A percentile compares a stretch with the other conserved stretches of the same genome.
These are phyloP conservation scores for Trichocladium uniseriatum DNA, from an alignment of 495 filamentous ascomycete genomes.

Conservation along the genomic window DNA sequence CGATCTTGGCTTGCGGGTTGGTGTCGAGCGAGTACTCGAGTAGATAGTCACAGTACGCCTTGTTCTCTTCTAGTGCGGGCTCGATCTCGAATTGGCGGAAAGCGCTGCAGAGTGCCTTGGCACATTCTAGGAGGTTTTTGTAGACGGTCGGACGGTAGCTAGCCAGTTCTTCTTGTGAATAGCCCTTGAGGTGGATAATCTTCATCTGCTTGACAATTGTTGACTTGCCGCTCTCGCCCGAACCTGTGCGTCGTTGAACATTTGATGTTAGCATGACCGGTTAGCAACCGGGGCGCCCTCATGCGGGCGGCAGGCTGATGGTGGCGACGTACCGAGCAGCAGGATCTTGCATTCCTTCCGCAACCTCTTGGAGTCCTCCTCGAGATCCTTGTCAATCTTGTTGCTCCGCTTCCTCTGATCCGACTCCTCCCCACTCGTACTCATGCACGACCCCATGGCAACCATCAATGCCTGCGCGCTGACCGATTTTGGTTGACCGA, in stretches of 20 bases:
- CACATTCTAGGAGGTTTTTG: constrained; percentile 95
- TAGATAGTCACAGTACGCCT: constrained; percentile 66
- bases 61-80: constrained; percentile 58
- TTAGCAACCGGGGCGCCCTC: constrained; percentile 8
- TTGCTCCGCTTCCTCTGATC: constrained; percentile 93
- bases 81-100: constrained; percentile 83
- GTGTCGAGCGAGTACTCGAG: constrained; percentile 82
- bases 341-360: constrained; percentile 98
- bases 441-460: constrained; percentile 87
- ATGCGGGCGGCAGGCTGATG: background rate
- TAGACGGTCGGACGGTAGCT: constrained; percentile 93
- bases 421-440: constrained; percentile 65
- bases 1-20: constrained; percentile 73
- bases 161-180: constrained; percentile 80
- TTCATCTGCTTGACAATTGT: constrained; percentile 99
- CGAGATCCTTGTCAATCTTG: constrained; percentile 81
- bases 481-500: constrained; percentile 2
- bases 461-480: constrained; percentile 14
- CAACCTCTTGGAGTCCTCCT: constrained; percentile 85
- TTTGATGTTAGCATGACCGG: background rate
- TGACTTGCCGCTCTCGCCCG: constrained; percentile 96
- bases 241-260: constrained; percentile 49
- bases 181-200: constrained; percentile 97
- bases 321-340: constrained; percentile 61
- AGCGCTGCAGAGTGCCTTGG: constrained; percentile 79